These are phyloP conservation scores for Podospora australis DNA, from an alignment of 495 filamentous ascomycete genomes.

Conservation along the genomic window DNA sequence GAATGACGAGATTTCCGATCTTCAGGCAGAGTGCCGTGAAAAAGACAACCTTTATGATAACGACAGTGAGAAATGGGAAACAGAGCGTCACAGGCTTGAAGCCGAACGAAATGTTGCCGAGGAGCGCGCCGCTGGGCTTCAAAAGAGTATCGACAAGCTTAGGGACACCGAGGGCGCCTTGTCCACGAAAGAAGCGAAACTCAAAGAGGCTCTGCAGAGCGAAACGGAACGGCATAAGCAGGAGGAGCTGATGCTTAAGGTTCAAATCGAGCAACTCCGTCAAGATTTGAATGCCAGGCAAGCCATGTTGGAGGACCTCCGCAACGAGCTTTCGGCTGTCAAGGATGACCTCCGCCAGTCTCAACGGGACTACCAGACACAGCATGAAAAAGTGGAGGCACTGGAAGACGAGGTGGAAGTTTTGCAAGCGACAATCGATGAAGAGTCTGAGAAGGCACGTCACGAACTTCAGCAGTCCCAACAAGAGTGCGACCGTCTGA, in stretches of 20 bases:
- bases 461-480: slow-evolving; percentile 43
- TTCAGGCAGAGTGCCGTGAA: slow-evolving; percentile 67
- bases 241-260: slow-evolving; percentile 31
- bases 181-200: slow-evolving; percentile 56
- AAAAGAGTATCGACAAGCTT: slow-evolving; percentile 66
- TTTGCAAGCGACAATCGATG: slow-evolving; percentile 65
- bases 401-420: slow-evolving; percentile 77
- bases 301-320: slow-evolving; percentile 34
- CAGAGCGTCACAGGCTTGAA: slow-evolving; percentile 56
- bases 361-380: slow-evolving; percentile 54
- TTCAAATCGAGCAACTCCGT: slow-evolving; percentile 42
- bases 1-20: slow-evolving; percentile 57
- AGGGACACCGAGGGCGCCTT: slow-evolving; percentile 60
- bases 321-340: slow-evolving; percentile 46
- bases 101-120: slow-evolving; percentile 61
- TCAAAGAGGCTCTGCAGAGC: slow-evolving; percentile 48
- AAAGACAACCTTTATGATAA: slow-evolving; percentile 64
- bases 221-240: slow-evolving; percentile 38
- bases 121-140: slow-evolving; percentile 61
- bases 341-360: slow-evolving; percentile 64
- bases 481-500: slow-evolving; percentile 45
- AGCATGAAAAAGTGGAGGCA: slow-evolving; percentile 63
- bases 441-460: slow-evolving; percentile 65
- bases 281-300: slow-evolving; percentile 40
- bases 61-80: slow-evolving; percentile 66